These are phyloP conservation scores for Candida fluviatilis DNA, from an alignment of 805 yeast species.

Conservation along the genomic window DNA sequence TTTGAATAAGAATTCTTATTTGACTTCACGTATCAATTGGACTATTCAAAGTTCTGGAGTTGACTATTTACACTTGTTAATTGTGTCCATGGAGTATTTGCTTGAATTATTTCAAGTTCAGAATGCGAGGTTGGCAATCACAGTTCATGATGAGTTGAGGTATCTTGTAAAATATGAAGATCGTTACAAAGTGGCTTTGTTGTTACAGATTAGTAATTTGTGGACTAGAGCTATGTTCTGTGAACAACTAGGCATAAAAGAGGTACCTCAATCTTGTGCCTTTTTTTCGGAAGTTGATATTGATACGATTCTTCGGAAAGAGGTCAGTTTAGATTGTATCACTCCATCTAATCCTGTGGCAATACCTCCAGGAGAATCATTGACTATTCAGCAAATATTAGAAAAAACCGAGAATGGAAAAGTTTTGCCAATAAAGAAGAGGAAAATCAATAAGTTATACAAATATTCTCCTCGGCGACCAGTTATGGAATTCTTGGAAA, in stretches of 20 bases:
- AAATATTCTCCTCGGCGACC: neutral
- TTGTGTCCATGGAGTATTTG: conserved; percentile 85
- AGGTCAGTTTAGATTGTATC: conserved; percentile 84
- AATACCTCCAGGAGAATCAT: conserved; percentile 75
- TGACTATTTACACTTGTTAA: conserved; percentile 82
- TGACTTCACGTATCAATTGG: conserved; percentile 95
- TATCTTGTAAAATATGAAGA: conserved; percentile 73
- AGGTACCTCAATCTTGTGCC: conserved; percentile 92
- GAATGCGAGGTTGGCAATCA: conserved; percentile 73
- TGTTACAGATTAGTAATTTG: conserved; percentile 81
- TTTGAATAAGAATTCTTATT: conserved; percentile 58
- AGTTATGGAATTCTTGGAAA: neutral
- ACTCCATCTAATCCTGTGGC: conserved; percentile 81
- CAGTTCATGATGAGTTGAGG: conserved; percentile 95
- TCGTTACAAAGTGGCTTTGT: conserved; percentile 69
- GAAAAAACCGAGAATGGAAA: conserved; percentile 23
- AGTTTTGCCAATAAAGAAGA: conserved; percentile 3
- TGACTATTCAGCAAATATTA: conserved; percentile 55
- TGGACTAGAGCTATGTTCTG: conserved; percentile 98
- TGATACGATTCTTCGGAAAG: conserved; percentile 84
- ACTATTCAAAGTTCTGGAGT: conserved; percentile 98
- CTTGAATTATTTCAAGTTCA: conserved; percentile 52
- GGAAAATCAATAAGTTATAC: conserved; percentile 2
- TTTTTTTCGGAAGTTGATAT: conserved; percentile 93
- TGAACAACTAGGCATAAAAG: conserved; percentile 83